Percentiles rank a stretch among this genome's conserved stretches.
These are phyloP conservation scores for Rubroboletus satanas DNA, from an alignment of 768 basidiomycete species.

Conservation along the genomic window DNA sequence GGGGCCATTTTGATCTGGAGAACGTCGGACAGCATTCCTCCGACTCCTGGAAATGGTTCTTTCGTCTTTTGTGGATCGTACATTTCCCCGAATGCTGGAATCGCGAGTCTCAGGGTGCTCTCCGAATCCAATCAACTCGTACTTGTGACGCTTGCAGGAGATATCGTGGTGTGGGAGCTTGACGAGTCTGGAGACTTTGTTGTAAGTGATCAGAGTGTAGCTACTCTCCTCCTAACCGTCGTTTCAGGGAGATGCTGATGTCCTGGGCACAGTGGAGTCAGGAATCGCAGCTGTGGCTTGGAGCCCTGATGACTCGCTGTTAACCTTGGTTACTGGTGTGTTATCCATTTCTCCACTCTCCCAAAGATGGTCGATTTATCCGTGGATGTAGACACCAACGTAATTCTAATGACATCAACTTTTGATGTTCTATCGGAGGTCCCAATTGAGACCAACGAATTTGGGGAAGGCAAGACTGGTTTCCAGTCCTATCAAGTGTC, in stretches of 20 bases:
- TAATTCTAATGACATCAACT: conserved; percentile 83
- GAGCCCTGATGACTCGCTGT: conserved; percentile 89
- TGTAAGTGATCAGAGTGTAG: conserved; percentile 34
- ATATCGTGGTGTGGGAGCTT: conserved; percentile 68
- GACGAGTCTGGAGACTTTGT: conserved; percentile 41
- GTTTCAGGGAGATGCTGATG: conserved; percentile 43
- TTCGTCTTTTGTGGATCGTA: conserved; percentile 27
- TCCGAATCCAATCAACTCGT: conserved; percentile 67
- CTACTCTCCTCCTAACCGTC: conserved; percentile 2
- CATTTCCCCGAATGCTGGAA: conserved; percentile 33
- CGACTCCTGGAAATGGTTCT: conserved; percentile 10
- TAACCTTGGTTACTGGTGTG: conserved; percentile 77
- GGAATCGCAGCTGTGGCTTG: conserved; percentile 82
- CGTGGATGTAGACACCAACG: conserved; percentile 60
- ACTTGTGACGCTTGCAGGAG: conserved; percentile 71
- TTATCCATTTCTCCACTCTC: neutral
- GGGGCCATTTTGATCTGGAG: conserved; percentile 61
- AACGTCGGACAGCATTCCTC: conserved; percentile 13
- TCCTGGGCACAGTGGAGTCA: conserved; percentile 83
- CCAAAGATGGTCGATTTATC: neutral
- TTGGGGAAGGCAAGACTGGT: conserved; percentile 69
- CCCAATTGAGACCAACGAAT: conserved; percentile 65
- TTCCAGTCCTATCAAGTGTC: neutral
- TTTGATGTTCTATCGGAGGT: conserved; percentile 87
- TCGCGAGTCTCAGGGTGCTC: conserved; percentile 64